Evolutionary conservation across 169 alveolate genomes (phyloP), one percentile per base, ranked within the genome.

Genomic region (Nephromyces sp.): DNA sequence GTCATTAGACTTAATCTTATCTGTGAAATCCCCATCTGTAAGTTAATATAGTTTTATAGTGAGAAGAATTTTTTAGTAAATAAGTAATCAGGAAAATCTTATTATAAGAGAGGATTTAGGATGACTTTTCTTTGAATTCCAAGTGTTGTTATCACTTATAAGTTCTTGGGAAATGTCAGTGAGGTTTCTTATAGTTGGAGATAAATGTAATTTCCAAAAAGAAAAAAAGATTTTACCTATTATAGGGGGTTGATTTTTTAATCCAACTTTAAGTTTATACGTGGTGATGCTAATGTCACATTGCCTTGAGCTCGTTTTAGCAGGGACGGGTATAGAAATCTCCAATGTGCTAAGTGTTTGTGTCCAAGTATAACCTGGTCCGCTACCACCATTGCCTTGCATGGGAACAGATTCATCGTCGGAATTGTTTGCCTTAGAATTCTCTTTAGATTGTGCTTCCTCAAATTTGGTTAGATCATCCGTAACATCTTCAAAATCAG

Each of bases 1-100:
- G 66, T 94, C 98, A 64, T 93, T 98, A 0, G 95, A 83, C 65
- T 93, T 95, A 51, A 96, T 92, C 35, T 84, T 84, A 53, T 89
- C 92, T 72, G 83, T 85, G 62, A 93, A 84, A 51, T 90, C 96
- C 25, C 99, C 98, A 51, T 91, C 86, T 70, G 74, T 2, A 4
- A 15, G 6, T 53, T 30, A 31, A 43, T 4, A 27, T 0, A 28
- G 21, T 0, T 27, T 28, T 6, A 8, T 3, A 29, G 27, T 66
- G 67, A 78, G 89, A 62, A 91, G 77, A 28, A 89, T 75, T 29
- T 76, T 72, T 52, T 15, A 43, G 57, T 15, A 15, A 43, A 15
- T 15, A 15, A 43, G 57, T 15, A 43, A 43, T 15, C 15, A 43
- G 15, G 57, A 15, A 43, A 15, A 43, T 15, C 15, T 15, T 15